phyloP scores from a whole-genome alignment of 2,329 filamentous ascomycete genomes.

The Neocucurbitaria cava region DNA sequence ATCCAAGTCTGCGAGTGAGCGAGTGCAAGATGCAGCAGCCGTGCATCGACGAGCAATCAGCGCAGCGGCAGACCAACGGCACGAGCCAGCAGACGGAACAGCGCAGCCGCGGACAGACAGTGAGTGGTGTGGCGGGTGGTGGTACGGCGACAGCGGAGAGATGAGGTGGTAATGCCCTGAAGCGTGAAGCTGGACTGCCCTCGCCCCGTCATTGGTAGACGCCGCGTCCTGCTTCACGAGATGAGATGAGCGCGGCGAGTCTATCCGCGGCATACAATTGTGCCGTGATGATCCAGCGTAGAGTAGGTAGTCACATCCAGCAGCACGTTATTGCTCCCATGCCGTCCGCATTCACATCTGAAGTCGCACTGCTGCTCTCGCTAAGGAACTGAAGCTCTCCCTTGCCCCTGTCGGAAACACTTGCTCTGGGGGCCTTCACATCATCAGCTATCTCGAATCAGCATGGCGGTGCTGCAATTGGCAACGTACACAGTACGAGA shows the following conservation, averaged over 20 bases:
- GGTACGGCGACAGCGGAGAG: neutral
- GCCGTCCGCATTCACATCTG: neutral
- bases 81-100: slow-evolving; percentile 9
- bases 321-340: neutral
- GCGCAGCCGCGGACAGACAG: neutral
- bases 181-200: neutral
- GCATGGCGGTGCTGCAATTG: slow-evolving; percentile 1
- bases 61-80: slow-evolving; percentile 7
- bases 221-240: neutral
- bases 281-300: too few species aligned
- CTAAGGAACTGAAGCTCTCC: neutral
- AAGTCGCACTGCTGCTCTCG: too few species aligned
- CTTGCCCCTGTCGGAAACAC: neutral
- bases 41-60: slow-evolving; percentile 1
- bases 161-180: neutral
- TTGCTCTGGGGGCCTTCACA: neutral
- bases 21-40: slow-evolving; percentile 1
- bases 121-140: slow-evolving; percentile 1
- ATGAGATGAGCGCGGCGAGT: neutral
- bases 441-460: neutral
- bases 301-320: too few species aligned
- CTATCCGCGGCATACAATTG: neutral
- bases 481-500: neutral
- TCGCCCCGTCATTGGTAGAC: neutral
- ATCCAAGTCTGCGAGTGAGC: too few species aligned